phyloP scores from a whole-genome alignment of 1,284 basidiomycete species.

The Apiotrichum montevideense region DNA sequence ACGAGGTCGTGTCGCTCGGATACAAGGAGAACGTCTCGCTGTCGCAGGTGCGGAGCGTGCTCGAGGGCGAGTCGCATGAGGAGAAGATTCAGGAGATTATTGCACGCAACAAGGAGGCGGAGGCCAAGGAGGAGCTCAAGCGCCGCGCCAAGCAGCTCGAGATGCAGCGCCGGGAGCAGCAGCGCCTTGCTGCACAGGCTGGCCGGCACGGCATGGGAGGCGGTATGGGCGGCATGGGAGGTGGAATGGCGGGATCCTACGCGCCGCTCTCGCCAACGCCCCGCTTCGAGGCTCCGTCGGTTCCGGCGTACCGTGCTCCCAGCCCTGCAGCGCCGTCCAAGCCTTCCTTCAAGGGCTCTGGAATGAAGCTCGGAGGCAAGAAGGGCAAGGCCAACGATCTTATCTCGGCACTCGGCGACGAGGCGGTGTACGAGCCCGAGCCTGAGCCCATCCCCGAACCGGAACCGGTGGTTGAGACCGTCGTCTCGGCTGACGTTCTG shows the following conservation, averaged over 20 bases:
- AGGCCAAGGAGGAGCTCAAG: constrained; percentile 98
- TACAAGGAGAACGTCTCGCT: constrained; percentile 91
- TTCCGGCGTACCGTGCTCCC: constrained; percentile 34
- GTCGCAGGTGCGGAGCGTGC: constrained; percentile 80
- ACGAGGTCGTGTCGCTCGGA: constrained; percentile 91
- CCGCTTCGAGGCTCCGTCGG: constrained; percentile 56
- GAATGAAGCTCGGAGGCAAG: constrained; percentile 89
- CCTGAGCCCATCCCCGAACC: constrained; percentile 48
- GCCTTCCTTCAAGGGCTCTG: constrained; percentile 87
- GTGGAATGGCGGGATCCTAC: constrained; percentile 51
- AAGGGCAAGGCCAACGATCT: constrained; percentile 86
- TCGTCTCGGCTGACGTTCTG: constrained; percentile 54
- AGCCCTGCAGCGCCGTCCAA: constrained; percentile 52
- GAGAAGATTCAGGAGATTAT: constrained; percentile 99
- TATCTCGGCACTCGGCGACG: constrained; percentile 77
- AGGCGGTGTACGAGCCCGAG: constrained; percentile 56
- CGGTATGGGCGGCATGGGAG: constrained; percentile 54
- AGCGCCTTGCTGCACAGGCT: constrained; percentile 55
- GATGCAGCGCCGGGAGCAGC: constrained; percentile 92
- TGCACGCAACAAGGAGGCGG: constrained; percentile 96
- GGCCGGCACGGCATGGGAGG: constrained; percentile 49
- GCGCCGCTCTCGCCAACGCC: constrained; percentile 50
- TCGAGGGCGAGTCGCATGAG: constrained; percentile 99
- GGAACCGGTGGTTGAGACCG: constrained; percentile 51
- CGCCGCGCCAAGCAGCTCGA: constrained; percentile 96